Base-by-base conservation (phyloP, 495 filamentous ascomycete species). In the Pyrenopolyporus hunteri region DNA sequence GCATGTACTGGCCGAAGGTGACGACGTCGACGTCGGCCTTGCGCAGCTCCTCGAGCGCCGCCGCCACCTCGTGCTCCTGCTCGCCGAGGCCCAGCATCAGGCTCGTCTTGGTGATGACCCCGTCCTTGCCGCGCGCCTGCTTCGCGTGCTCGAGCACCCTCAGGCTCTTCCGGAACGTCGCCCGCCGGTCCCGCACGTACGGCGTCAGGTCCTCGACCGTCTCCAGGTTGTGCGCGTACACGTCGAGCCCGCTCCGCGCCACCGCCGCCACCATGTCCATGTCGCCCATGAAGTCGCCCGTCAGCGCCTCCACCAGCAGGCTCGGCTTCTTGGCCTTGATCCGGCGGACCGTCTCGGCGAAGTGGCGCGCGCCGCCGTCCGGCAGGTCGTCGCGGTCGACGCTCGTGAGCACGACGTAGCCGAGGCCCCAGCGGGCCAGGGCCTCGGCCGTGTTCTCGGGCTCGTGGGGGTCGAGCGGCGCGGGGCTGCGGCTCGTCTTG, bases 1-100 rank as follows among this genome's bases (percentile, higher is more conserved):
- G 89, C 94, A 98, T 98, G 79, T 98, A 98, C 80, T 98, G 94
- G 2, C 95, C 94, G 57, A 98, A 98, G 0, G 94, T 98, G 31
- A 98, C 91, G 9, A 98, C 91, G 58, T 98, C 94, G 19, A 97
- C 92, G 57, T 89, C 80, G 31, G 85, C 77, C 50, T 85, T 85
- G 17, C 94, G 85, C 22, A 97, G 80, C 69, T 96, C 89, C 75
- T 79, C 83, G 39, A 98, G 75, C 6, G 93, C 83, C 59, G 89
- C 83, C 84, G 85, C 88, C 6, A 98, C 74, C 75, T 97, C 89
- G n/a, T 89, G 83, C 63, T 97, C 91, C 3, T 86, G 92, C 81
- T 98, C 94, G 0, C 94, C 94, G 19, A 98, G 73, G 11, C 94
- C 94, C 0, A 98, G 82, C 94, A 98, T 98, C 57, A 98, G 86